Conservation (phyloP, 768 basidiomycete genomes). For the Mrakia blollopis region DNA sequence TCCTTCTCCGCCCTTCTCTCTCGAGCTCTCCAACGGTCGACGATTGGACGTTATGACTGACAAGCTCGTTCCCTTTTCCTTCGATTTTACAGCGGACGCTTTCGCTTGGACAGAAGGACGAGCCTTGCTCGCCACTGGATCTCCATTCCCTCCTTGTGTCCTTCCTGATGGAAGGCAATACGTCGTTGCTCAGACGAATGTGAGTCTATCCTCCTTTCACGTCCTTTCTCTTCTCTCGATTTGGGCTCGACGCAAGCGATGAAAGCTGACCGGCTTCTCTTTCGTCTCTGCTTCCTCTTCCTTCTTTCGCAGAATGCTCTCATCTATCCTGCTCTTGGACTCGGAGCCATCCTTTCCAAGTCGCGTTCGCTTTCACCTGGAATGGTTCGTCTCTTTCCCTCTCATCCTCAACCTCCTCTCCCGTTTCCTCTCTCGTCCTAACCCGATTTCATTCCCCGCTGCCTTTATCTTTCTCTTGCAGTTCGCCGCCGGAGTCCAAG, state of each 20-base stretch:
- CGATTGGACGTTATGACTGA: too few relatives aligned
- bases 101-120: constrained; percentile 73
- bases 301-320: constrained; percentile 25
- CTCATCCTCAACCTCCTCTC: background rate
- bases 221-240: too few relatives aligned
- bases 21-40: too few relatives aligned
- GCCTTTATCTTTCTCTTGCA: background rate
- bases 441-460: background rate
- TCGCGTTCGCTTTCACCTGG: constrained; percentile 51
- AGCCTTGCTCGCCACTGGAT: constrained; percentile 77
- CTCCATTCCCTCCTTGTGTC: constrained; percentile 70
- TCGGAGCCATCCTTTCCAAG: constrained; percentile 67
- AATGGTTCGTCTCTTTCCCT: background rate
- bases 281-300: background rate
- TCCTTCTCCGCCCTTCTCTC: background rate
- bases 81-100: constrained; percentile 49
- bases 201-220: background rate
- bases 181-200: constrained; percentile 35
- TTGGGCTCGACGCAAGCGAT: background rate
- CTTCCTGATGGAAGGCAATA: constrained; percentile 62
- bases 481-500: constrained; percentile 74
- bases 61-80: background rate
- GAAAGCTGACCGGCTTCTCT: background rate
- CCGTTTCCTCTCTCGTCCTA: background rate
- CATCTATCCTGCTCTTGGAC: constrained; percentile 79